A percentile compares a stretch with the other conserved stretches of the same genome.
Evolutionary conservation across 441 rosid species (phyloP).

Genomic region (Euphorbia corollata): DNA sequence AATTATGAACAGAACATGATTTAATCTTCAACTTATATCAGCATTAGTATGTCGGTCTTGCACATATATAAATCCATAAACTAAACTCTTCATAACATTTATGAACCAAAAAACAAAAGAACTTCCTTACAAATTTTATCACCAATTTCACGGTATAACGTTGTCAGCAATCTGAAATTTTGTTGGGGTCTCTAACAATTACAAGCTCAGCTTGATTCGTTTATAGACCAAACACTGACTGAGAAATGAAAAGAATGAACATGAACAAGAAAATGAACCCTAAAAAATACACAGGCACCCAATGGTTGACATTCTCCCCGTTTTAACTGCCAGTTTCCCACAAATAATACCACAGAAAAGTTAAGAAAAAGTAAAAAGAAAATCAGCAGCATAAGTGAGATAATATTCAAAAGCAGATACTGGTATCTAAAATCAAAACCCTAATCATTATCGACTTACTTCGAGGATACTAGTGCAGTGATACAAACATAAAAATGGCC

Average conservation of each 20-base stretch:
- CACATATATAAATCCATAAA: not conserved
- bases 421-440: not conserved
- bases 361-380: not conserved
- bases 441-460: constrained; percentile 2
- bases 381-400: not conserved
- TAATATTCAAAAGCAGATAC: not conserved
- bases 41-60: not conserved
- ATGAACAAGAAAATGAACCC: not conserved
- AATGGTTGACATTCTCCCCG: not conserved
- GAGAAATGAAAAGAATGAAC: not conserved
- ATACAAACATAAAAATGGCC: not conserved
- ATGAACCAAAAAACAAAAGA: not conserved
- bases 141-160: not conserved
- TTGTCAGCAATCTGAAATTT: not conserved
- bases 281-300: not conserved
- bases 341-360: not conserved
- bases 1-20: not conserved
- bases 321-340: not conserved
- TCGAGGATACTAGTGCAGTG: not conserved
- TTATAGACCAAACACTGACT: not conserved
- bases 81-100: not conserved
- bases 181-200: not conserved
- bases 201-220: not conserved
- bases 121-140: not conserved
- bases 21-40: not conserved